These are phyloP conservation scores for Adansonia gregorii DNA, from an alignment of 441 rosid species.

Conservation along the genomic window DNA sequence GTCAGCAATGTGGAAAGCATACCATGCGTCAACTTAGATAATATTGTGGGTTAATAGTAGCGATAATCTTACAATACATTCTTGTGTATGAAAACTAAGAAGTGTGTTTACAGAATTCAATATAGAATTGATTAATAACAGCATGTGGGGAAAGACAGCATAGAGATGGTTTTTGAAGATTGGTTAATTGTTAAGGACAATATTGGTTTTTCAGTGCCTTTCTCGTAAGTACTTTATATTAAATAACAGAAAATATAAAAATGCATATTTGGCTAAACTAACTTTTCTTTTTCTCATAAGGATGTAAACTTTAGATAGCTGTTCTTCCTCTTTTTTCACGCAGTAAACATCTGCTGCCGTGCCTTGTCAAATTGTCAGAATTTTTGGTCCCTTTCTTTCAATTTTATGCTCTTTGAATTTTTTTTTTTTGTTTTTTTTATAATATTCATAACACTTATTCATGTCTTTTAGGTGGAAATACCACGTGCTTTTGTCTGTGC, in stretches of 20 bases:
- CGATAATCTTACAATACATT: neutral
- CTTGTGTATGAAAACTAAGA: neutral
- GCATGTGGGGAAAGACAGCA: neutral
- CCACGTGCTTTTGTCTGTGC: conserved; percentile 99
- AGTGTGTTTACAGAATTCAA: neutral
- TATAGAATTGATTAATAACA: neutral
- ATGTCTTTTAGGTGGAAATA: conserved; percentile 73
- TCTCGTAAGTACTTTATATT: neutral
- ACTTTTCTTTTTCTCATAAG: neutral
- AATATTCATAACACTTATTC: conserved; percentile 27
- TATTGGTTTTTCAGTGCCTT: neutral
- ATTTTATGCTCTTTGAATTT: conserved; percentile 3
- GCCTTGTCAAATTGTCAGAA: neutral
- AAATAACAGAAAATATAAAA: neutral
- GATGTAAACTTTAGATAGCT: neutral
- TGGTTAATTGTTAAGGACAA: neutral
- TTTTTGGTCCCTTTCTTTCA: neutral
- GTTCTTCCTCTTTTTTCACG: neutral
- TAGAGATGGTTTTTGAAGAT: neutral
- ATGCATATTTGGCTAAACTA: neutral
- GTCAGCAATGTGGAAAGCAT: neutral
- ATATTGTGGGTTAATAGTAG: neutral
- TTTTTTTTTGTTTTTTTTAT: neutral
- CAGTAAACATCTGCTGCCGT: neutral
- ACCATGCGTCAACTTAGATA: neutral